Conservation (phyloP, 1,284 basidiomycete genomes). For the Entoloma clypeatum region DNA sequence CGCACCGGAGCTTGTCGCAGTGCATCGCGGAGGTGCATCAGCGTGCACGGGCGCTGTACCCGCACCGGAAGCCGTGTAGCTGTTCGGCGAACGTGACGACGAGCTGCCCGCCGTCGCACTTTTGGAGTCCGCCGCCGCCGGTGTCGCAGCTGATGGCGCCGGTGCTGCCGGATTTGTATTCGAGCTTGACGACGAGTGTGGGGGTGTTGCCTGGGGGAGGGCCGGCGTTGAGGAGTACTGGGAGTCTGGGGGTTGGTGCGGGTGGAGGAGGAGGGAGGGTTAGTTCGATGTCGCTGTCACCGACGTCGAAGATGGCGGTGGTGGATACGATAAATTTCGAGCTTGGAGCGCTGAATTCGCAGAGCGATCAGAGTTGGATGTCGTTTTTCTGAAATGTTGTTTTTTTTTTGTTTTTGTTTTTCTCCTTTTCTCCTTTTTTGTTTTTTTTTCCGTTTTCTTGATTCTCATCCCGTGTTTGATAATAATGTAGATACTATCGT, state of each 20-base stretch:
- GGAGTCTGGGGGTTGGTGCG: neutral
- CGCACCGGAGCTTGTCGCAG: slow-evolving; percentile 39
- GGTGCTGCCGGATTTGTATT: slow-evolving; percentile 27
- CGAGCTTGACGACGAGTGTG: slow-evolving; percentile 3
- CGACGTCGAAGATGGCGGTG: slow-evolving; percentile 34
- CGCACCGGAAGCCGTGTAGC: slow-evolving; percentile 39
- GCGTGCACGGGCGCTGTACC: slow-evolving; percentile 37
- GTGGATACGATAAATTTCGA: slow-evolving; percentile 45
- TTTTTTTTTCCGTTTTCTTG: neutral
- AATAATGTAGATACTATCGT: neutral
- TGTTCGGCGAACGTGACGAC: slow-evolving; percentile 29
- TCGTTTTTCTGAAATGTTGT: slow-evolving; percentile 35
- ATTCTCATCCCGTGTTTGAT: neutral
- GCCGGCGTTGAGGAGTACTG: neutral
- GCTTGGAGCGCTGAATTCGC: slow-evolving; percentile 39
- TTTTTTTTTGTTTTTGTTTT: neutral
- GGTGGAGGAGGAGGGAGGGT: neutral
- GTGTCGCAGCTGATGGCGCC: slow-evolving; percentile 27
- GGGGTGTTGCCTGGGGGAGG: slow-evolving; percentile 22
- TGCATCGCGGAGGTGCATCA: slow-evolving; percentile 44
- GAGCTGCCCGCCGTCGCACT: slow-evolving; percentile 39
- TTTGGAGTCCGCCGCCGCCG: slow-evolving; percentile 38
- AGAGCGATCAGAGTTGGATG: slow-evolving; percentile 41
- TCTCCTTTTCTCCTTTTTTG: neutral
- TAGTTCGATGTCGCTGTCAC: slow-evolving; percentile 18